These are phyloP conservation scores for Lepiota brunneoincarnata DNA, from an alignment of 768 basidiomycete genomes.

Conservation along the genomic window DNA sequence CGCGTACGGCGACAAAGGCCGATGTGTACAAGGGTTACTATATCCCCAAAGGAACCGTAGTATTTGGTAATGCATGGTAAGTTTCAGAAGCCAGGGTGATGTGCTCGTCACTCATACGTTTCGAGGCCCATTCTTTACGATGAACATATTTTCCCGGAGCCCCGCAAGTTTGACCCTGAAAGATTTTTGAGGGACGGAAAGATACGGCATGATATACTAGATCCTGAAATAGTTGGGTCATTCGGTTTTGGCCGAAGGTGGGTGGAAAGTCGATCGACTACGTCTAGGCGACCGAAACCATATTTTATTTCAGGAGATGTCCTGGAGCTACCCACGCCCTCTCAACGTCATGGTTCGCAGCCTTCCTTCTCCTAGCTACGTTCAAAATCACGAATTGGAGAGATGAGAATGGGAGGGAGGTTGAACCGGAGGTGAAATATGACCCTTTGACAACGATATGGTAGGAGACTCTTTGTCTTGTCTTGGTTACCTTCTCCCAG, in stretches of 20 bases:
- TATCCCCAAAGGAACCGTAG: constrained; percentile 24
- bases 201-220: not conserved
- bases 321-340: constrained; percentile 9
- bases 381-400: not conserved
- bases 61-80: constrained; percentile 17
- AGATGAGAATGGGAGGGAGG: not conserved
- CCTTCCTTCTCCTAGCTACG: not conserved
- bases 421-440: too few relatives aligned
- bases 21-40: constrained; percentile 38
- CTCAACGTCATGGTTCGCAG: constrained; percentile 14
- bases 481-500: too few relatives aligned
- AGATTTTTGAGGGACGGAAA: constrained; percentile 21
- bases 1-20: constrained; percentile 30
- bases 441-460: too few relatives aligned
- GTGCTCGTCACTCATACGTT: constrained; percentile 25
- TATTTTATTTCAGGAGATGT: not conserved
- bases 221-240: constrained; percentile 5
- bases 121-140: constrained; percentile 30
- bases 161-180: constrained; percentile 27
- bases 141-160: constrained; percentile 28
- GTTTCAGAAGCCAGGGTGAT: constrained; percentile 16
- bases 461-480: too few relatives aligned
- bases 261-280: not conserved
- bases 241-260: constrained; percentile 21
- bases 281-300: too few relatives aligned